Base-by-base conservation (phyloP, 768 basidiomycete species). In the Trametes sanguinea region DNA sequence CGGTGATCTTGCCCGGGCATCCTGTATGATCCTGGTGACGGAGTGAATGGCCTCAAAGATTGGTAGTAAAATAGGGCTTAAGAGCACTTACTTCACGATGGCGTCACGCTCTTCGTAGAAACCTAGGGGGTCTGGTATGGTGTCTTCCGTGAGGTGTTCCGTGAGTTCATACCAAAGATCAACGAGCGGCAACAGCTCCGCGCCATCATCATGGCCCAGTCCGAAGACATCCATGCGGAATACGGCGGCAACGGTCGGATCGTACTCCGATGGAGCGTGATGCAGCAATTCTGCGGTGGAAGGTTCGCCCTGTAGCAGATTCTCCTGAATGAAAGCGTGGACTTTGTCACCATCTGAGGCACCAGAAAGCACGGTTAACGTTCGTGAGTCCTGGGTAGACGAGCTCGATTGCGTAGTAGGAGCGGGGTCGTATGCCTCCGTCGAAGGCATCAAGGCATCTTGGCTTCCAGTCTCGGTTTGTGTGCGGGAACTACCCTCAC, bases 91-190 rank as follows among this genome's bases (percentile, higher is more conserved):
- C 37, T 4, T 13, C 6, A 40, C 40, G 16, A 54, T 54, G 22
- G 37, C 17, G 2, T 54, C 30, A 9, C 13, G 37, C 53, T 54
- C 60, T 17, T 43, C 10, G n/a, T 10, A 29, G 14, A 60, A 47
- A 1, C 53, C 51, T 4, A 43, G 11, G 8, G 60, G 60, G 13
- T 39, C 54, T 6, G 45, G 45, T 33, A 61, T 61, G 9, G 33
- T 33, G 3, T 50, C 53, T 10, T 22, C 51, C 14, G 44, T 30
- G 37, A 61, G 60, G 33, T 54, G 52, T 11, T n/a, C 46, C 16
- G 33, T 30, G 8, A 54, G 27, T 0, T 61, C 53, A 45, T 54
- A 46, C 60, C 60, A 61, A 16, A 61, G 44, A 27, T 61, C 52
- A n/a, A 61, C 60, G 8, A 61, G 30, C 2, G 60, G 60, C 4